Evolutionary conservation across 164 flowering plant genomes (phyloP), one percentile per base, ranked within the genome.

Genomic region (Nymphaea colorata): DNA sequence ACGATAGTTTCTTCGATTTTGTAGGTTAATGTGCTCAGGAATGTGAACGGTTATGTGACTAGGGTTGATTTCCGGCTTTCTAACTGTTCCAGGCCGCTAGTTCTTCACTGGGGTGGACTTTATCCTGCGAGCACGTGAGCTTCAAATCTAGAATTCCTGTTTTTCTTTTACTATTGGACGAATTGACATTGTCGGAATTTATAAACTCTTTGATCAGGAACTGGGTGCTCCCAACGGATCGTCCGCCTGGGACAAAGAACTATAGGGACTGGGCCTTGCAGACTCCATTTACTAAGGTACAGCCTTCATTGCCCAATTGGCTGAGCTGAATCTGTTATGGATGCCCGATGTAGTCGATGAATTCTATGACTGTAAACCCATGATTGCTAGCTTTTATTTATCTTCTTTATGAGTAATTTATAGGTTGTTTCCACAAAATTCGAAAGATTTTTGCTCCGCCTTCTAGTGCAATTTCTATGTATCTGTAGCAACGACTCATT

Each of bases 71-170:
- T 81, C 60, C 84, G 72, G 43, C 77, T 79, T 16, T 77, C 51
- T 41, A 79, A 81, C 67, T 74, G 78, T 67, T 70, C 76, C 15
- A 74, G 77, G 17, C 61, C 65, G 43, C 76, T 80, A 76, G 53
- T 79, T 69, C 79, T 79, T 67, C 84, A 79, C 11, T 81, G 84
- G 84, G 84, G 82, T 62, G 75, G 72, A 59, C 17, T 76, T 70
- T 77, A 74, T 71, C 74, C 41, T 41, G 84, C 82, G 59, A 79
- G 79, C 59, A 67, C 62, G 84, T 81, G 67, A 71, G 70, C 14
- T 55, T 42, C 36, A 57, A 61, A 66, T 62, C 64, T 64, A 4
- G 42, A n/a, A 43, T n/a, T n/a, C 69, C 10, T 61, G 66, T 65
- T 16, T 16, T 65, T 17, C 8, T 4, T 55, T 15, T 14, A 51